Evolutionary conservation across 2,329 filamentous ascomycete species (phyloP).

Genomic region (Zalaria obscura): DNA sequence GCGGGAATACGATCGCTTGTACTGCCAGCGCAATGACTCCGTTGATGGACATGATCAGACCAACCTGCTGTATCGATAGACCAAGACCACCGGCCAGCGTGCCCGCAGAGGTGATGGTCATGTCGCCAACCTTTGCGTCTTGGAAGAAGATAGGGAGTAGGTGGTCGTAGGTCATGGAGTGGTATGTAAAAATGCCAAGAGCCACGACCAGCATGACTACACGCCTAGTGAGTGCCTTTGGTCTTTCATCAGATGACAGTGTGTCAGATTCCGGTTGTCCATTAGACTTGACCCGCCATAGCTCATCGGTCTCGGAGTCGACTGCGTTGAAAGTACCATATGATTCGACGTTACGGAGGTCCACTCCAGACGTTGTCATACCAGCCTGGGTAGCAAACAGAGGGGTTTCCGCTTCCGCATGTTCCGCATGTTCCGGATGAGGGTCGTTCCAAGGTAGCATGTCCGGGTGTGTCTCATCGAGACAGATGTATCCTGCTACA

Average conservation of each 20-base stretch:
- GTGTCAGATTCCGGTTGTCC: constrained; percentile 18
- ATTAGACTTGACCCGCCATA: constrained; percentile 37
- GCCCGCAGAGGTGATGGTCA: constrained; percentile 10
- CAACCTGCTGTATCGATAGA: constrained; percentile 50
- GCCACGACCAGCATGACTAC: constrained; percentile 69
- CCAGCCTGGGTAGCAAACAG: constrained; percentile 58
- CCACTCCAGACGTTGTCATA: constrained; percentile 55
- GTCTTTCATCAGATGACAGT: constrained; percentile 14
- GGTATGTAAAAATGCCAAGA: constrained; percentile 81
- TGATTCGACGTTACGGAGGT: constrained; percentile 60
- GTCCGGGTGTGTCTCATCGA: constrained; percentile 82
- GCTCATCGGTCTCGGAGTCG: constrained; percentile 36
- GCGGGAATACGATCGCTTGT: constrained; percentile 56
- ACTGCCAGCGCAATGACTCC: constrained; percentile 59
- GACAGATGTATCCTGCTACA: constrained; percentile 60
- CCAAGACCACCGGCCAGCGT: constrained; percentile 45
- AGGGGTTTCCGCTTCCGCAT: constrained; percentile 49
- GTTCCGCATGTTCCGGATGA: constrained; percentile 19
- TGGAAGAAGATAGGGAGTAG: constrained; percentile 87
- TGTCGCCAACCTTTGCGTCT: constrained; percentile 43
- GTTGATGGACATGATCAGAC: constrained; percentile 54
- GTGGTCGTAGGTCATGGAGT: constrained; percentile 91
- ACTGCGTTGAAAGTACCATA: constrained; percentile 26
- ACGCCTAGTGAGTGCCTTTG: constrained; percentile 43
- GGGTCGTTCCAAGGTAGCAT: constrained; percentile 43